phyloP scores from a whole-genome alignment of 352 stramenopile species.

The Phytophthora pini region DNA sequence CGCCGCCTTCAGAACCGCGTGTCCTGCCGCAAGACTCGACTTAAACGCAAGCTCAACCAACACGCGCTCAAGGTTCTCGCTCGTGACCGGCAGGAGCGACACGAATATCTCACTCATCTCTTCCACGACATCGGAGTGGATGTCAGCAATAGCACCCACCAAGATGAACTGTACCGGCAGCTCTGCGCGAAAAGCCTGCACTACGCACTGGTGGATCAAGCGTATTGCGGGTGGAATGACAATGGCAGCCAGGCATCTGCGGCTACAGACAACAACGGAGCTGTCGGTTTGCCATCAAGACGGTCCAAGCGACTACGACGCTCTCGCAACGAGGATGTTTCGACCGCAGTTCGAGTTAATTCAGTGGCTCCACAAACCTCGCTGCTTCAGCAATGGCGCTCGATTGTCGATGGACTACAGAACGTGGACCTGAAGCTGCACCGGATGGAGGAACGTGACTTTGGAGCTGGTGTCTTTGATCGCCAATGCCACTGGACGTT shows the following conservation, averaged over 20 bases:
- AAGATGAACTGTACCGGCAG: constrained; percentile 31
- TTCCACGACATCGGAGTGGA: constrained; percentile 16
- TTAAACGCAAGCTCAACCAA: constrained; percentile 55
- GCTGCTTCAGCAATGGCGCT: constrained; percentile 42
- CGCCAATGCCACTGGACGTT: constrained; percentile 39
- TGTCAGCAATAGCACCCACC: not conserved
- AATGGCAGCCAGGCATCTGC: not conserved
- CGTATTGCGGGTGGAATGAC: constrained; percentile 30
- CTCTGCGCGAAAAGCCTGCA: constrained; percentile 42
- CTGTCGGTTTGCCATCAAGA: constrained; percentile 1
- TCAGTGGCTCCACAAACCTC: constrained; percentile 9
- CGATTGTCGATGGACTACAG: constrained; percentile 41
- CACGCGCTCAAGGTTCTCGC: constrained; percentile 30
- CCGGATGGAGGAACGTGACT: constrained; percentile 18
- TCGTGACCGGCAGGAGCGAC: constrained; percentile 37
- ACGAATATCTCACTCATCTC: constrained; percentile 43
- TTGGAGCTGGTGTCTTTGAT: constrained; percentile 17
- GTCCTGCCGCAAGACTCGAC: constrained; percentile 54
- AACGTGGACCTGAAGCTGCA: constrained; percentile 45
- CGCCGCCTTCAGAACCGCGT: constrained; percentile 52
- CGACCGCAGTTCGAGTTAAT: constrained; percentile 1
- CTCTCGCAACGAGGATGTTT: constrained; percentile 18
- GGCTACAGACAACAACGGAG: not conserved
- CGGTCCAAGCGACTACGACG: constrained; percentile 23
- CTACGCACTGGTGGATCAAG: constrained; percentile 43